Evolutionary conservation across 2,329 filamentous ascomycete genomes (phyloP).

Genomic region (Colletotrichum shisoi): DNA sequence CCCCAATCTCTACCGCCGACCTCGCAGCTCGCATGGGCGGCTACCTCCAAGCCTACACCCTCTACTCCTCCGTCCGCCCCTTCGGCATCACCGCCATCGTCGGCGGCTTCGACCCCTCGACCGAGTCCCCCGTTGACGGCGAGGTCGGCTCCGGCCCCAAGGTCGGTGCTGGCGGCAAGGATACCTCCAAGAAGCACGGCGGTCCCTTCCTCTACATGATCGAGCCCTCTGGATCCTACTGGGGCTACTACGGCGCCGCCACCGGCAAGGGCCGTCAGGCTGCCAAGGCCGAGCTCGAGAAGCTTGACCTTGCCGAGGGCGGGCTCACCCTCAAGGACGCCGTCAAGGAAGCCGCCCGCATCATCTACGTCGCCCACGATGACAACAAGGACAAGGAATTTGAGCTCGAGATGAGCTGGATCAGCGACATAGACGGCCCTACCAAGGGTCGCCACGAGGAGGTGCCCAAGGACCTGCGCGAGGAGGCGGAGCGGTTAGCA

Average conservation of each 20-base stretch:
- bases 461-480: slow-evolving; percentile 86
- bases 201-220: slow-evolving; percentile 98
- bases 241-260: slow-evolving; percentile 98
- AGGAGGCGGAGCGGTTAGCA: slow-evolving; percentile 91
- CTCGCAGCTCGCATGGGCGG: slow-evolving; percentile 92
- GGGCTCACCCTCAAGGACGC: slow-evolving; percentile 82
- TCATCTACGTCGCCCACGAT: slow-evolving; percentile 97
- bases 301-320: slow-evolving; percentile 83
- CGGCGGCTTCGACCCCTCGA: slow-evolving; percentile 90
- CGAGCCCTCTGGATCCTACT: slow-evolving; percentile 95
- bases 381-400: slow-evolving; percentile 99
- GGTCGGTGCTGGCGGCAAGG: slow-evolving; percentile 84
- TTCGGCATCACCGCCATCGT: slow-evolving; percentile 97
- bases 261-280: slow-evolving; percentile 97
- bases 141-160: slow-evolving; percentile 84
- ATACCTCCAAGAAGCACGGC: slow-evolving; percentile 75
- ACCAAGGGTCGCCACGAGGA: slow-evolving; percentile 93
- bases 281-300: slow-evolving; percentile 97
- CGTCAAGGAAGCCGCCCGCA: slow-evolving; percentile 94
- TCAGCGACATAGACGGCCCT: slow-evolving; percentile 82
- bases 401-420: slow-evolving; percentile 99
- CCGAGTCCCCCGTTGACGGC: slow-evolving; percentile 84
- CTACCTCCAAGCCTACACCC: slow-evolving; percentile 96
- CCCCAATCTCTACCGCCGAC: slow-evolving; percentile 86
- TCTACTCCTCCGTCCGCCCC: slow-evolving; percentile 94